These are phyloP conservation scores for Chalaropsis ovoidea DNA, from an alignment of 2,329 filamentous ascomycete genomes.

Conservation along the genomic window DNA sequence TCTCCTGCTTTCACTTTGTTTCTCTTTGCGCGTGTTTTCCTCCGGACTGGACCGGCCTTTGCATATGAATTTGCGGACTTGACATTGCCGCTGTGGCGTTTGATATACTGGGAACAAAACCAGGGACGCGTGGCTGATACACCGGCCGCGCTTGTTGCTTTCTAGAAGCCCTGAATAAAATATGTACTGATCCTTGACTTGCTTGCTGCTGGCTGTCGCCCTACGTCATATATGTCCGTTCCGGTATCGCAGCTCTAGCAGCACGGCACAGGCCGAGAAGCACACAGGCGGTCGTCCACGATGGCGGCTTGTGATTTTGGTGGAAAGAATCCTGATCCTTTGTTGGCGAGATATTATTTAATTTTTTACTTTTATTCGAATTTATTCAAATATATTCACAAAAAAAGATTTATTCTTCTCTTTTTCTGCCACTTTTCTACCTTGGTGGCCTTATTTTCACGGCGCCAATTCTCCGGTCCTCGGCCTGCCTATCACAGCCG, in stretches of 20 bases:
- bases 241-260: conserved; percentile 3
- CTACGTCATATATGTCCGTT: not conserved
- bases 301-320: too few species aligned
- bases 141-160: not conserved
- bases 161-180: not conserved
- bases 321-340: too few species aligned
- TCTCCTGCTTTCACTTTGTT: not conserved
- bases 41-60: conserved; percentile 8
- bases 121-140: not conserved
- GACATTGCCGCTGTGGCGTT: conserved; percentile 8
- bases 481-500: not conserved
- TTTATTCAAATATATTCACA: too few species aligned
- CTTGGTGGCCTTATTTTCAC: not conserved
- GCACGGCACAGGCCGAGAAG: not conserved
- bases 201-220: not conserved
- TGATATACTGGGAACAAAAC: conserved; percentile 6
- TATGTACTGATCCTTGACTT: not conserved
- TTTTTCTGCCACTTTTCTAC: not conserved
- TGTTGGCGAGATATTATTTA: not conserved
- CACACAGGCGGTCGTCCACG: too few species aligned
- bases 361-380: not conserved
- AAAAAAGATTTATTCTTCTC: not conserved
- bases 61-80: conserved; percentile 11
- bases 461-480: conserved; percentile 1
- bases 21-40: not conserved